phyloP scores from a whole-genome alignment of 495 filamentous ascomycete species.

The Aspergillus wentii region DNA sequence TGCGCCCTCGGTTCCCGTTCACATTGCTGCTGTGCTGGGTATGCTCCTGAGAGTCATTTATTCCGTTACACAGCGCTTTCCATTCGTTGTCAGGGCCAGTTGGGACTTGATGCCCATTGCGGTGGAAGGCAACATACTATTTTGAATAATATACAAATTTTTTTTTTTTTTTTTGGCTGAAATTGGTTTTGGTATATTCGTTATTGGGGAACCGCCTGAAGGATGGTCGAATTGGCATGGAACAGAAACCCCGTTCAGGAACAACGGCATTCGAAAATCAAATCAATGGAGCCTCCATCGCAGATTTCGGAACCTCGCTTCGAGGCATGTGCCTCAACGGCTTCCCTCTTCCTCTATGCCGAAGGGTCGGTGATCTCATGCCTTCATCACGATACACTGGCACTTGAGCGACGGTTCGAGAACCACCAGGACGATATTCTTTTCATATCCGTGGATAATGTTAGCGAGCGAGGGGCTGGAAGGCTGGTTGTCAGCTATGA shows the following conservation, averaged over 20 bases:
- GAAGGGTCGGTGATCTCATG: slow-evolving; percentile 75
- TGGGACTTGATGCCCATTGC: neutral
- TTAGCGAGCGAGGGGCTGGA: slow-evolving; percentile 81
- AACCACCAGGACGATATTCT: slow-evolving; percentile 78
- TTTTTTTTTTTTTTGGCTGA: no score
- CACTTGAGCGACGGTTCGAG: slow-evolving; percentile 82
- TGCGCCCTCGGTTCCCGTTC: neutral
- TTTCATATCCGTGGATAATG: slow-evolving; percentile 84
- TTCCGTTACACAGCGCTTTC: slow-evolving; percentile 5
- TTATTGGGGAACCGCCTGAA: neutral
- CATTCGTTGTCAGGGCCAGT: neutral
- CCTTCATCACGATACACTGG: slow-evolving; percentile 85
- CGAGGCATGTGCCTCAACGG: slow-evolving; percentile 81
- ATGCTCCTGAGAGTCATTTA: slow-evolving; percentile 8
- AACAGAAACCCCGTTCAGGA: slow-evolving; percentile 24
- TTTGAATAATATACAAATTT: no score
- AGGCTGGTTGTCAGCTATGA: slow-evolving; percentile 91
- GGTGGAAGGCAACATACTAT: no score
- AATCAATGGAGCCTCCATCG: slow-evolving; percentile 43
- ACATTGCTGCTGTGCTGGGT: neutral
- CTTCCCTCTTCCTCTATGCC: slow-evolving; percentile 80
- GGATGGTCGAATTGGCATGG: slow-evolving; percentile 29
- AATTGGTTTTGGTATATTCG: no score
- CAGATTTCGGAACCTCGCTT: slow-evolving; percentile 54
- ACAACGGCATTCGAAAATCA: slow-evolving; percentile 20